phyloP scores from a whole-genome alignment of 2,329 filamentous ascomycete genomes.

The Trichoderma sp. region DNA sequence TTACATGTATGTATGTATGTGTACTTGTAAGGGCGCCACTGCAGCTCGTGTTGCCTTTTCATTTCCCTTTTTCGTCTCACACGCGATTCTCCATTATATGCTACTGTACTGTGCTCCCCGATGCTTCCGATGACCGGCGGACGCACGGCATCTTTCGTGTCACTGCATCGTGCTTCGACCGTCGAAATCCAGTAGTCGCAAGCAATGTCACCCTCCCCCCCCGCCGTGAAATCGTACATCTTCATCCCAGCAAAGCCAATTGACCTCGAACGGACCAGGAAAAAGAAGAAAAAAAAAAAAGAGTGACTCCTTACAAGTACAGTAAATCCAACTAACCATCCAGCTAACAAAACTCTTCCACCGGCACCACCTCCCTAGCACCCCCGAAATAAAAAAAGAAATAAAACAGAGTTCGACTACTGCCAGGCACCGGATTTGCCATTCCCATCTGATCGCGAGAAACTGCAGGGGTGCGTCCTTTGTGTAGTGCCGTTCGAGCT shows the following conservation, averaged over 20 bases:
- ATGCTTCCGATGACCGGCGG: constrained; percentile 10
- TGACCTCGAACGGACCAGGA: background rate
- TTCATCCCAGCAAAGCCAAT: background rate
- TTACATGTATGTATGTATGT: background rate
- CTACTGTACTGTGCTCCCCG: background rate
- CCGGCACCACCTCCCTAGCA: background rate
- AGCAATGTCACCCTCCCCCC: constrained; percentile 6
- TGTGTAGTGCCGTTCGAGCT: background rate
- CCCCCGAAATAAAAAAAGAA: background rate
- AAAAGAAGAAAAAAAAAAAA: background rate
- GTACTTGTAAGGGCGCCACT: too few species aligned
- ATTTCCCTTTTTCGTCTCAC: background rate
- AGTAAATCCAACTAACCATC: too few species aligned
- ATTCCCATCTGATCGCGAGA: background rate
- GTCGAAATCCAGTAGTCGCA: background rate
- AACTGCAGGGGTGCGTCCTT: background rate
- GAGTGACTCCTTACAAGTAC: background rate
- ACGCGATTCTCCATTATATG: background rate
- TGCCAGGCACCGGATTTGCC: constrained; percentile 13
- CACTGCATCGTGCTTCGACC: background rate
- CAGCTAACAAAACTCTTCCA: background rate
- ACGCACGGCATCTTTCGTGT: background rate
- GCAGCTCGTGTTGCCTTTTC: background rate
- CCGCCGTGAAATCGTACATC: background rate
- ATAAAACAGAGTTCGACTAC: constrained; percentile 10